A percentile compares a stretch with the other conserved stretches of the same genome.
phyloP scores from a whole-genome alignment of 257 asterid species.

The Coffea eugenioides region DNA sequence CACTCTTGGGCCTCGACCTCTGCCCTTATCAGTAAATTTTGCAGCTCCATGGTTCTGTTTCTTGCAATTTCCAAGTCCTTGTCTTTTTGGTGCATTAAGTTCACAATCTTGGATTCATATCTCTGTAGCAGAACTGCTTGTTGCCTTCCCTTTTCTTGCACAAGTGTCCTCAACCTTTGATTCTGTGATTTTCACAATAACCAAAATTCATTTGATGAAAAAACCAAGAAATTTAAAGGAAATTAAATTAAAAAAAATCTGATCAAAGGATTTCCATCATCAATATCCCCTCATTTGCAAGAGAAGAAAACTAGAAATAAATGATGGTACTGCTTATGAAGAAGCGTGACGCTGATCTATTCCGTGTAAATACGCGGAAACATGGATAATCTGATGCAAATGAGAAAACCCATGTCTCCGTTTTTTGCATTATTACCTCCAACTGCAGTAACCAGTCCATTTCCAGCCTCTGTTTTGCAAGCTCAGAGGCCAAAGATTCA shows the following conservation, averaged over 20 bases:
- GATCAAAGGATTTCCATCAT: not conserved
- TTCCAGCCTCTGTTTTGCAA: constrained; percentile 46
- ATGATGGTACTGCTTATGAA: not conserved
- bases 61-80: constrained; percentile 42
- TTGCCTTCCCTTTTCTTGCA: constrained; percentile 38
- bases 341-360: not conserved
- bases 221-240: not conserved
- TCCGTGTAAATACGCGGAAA: not conserved
- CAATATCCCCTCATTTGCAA: not conserved
- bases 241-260: too few species aligned
- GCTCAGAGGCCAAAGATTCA: constrained; percentile 28
- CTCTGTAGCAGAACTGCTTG: constrained; percentile 28
- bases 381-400: not conserved
- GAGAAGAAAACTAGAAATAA: not conserved
- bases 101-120: constrained; percentile 36
- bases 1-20: constrained; percentile 46
- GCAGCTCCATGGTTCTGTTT: constrained; percentile 42
- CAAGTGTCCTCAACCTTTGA: constrained; percentile 38
- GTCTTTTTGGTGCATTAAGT: constrained; percentile 37
- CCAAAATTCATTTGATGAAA: not conserved
- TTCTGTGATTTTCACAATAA: constrained; percentile 35
- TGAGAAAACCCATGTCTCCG: not conserved
- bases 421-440: constrained; percentile 34
- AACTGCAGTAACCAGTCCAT: constrained; percentile 46
- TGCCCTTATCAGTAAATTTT: constrained; percentile 27